Evolutionary conservation across 352 stramenopile genomes (phyloP), one percentile per base, ranked within the genome.

Genomic region (Phytophthora citrophthora): DNA sequence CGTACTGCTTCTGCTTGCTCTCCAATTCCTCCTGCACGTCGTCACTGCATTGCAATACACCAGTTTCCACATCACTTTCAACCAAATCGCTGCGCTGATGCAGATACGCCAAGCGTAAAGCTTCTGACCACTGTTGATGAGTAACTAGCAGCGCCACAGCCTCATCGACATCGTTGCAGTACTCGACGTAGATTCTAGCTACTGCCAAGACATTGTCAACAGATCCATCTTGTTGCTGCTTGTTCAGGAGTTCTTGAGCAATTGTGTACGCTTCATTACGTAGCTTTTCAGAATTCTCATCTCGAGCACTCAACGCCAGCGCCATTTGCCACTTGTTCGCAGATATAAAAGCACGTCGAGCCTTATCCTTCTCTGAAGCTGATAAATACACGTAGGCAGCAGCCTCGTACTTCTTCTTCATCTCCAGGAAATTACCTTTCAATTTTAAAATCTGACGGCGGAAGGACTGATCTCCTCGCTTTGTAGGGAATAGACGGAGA

Each of bases 111-210:
- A 90, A 27, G 18, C 85, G 86, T 45, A 91, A 60, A 10, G 70
- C 74, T 49, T 91, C 82, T 24, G 59, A 41, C 77, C 84, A 94
- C 36, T 85, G 70, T 26, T 87, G 80, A 56, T 86, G 74, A 0
- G 63, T 39, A 23, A 90, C 79, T n/a, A 94, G 39, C 31, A 90
- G 57, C 5, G 77, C 73, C n/a, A 94, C 78, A 1, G 79, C 86
- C 70, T 91, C 86, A 45, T 91, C 83, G 9, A 91, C 54, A 44
- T 92, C 78, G 32, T 77, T 66, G 51, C 83, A 90, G 48, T 94
- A 92, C 54, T 94, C 77, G n/a, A 83, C 70, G 53, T 89, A 90
- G 27, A 94, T 82, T 24, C 70, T 72, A 2, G 80, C 79, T 8
- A 77, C 78, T 8, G 68, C 72, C 1, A 77, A 38, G 5, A 83